Evolutionary conservation across 2,329 filamentous ascomycete genomes (phyloP).

Genomic region (Zymoseptoria pseudotritici): DNA sequence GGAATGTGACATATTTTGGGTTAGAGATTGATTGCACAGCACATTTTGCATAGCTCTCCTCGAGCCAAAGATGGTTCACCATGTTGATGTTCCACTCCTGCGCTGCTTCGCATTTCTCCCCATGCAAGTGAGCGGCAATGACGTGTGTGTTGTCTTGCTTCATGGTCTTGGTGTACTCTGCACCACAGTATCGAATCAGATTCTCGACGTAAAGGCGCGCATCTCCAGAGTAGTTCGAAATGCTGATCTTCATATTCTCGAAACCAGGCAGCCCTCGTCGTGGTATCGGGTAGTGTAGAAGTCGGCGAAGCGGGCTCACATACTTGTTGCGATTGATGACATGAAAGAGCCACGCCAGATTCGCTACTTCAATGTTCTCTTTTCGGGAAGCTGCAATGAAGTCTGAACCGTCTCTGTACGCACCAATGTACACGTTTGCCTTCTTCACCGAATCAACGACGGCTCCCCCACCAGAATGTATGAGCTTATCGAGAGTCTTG

Average conservation of each 20-base stretch:
- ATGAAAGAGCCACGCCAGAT: conserved; percentile 87
- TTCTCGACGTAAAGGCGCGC: conserved; percentile 91
- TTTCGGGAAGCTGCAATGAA: conserved; percentile 76
- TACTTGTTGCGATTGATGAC: conserved; percentile 83
- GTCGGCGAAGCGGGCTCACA: conserved; percentile 72
- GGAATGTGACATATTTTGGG: conserved; percentile 76
- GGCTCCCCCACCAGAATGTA: conserved; percentile 62
- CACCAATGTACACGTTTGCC: conserved; percentile 79
- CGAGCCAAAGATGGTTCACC: conserved; percentile 92
- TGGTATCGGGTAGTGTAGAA: conserved; percentile 86
- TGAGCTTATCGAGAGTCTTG: conserved; percentile 61
- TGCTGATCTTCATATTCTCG: conserved; percentile 65
- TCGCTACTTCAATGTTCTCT: conserved; percentile 60
- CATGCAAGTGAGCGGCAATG: conserved; percentile 78
- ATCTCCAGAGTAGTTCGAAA: conserved; percentile 96
- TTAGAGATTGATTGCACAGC: conserved; percentile 65
- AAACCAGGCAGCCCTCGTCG: conserved; percentile 73
- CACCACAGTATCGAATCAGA: conserved; percentile 73
- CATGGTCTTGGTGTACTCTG: conserved; percentile 89
- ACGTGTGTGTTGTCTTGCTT: conserved; percentile 93
- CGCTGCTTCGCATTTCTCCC: conserved; percentile 89
- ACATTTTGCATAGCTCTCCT: conserved; percentile 93
- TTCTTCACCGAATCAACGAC: conserved; percentile 58
- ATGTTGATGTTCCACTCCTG: conserved; percentile 86
- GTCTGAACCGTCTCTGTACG: conserved; percentile 72